Evolutionary conservation across 306 rosid species (phyloP).

Genomic region (Prinsepia uniflora): DNA sequence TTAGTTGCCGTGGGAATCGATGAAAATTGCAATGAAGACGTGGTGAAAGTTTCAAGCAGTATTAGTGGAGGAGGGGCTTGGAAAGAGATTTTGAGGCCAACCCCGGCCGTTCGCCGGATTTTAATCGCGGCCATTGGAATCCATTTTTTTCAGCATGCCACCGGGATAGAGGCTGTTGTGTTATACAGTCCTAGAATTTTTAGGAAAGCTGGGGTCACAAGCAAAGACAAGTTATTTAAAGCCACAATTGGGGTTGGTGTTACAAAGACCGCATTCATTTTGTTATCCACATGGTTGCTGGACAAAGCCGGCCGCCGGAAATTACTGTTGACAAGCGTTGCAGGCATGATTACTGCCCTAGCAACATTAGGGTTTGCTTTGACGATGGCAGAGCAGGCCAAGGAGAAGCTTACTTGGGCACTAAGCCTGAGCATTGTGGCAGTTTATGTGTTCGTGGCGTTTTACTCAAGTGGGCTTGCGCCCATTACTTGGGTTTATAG

Average conservation of each 20-base stretch:
- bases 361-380: slow-evolving; percentile 46
- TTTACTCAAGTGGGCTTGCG: slow-evolving; percentile 66
- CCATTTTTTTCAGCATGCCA: slow-evolving; percentile 73
- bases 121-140: slow-evolving; percentile 60
- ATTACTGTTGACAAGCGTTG: slow-evolving; percentile 43
- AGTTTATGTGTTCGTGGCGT: slow-evolving; percentile 47
- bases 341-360: slow-evolving; percentile 48
- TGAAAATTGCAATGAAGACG: slow-evolving; percentile 28
- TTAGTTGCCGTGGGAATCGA: slow-evolving; percentile 53
- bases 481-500: slow-evolving; percentile 81
- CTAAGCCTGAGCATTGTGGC: slow-evolving; percentile 47
- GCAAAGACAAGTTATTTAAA: slow-evolving; percentile 55
- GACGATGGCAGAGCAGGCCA: slow-evolving; percentile 49
- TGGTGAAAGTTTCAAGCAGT: not conserved
- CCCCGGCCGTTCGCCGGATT: slow-evolving; percentile 59
- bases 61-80: slow-evolving; percentile 45
- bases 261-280: slow-evolving; percentile 42
- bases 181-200: slow-evolving; percentile 80
- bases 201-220: slow-evolving; percentile 56
- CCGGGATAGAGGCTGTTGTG: slow-evolving; percentile 78
- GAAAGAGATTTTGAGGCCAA: slow-evolving; percentile 58
- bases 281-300: slow-evolving; percentile 43
- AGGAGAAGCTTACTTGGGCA: slow-evolving; percentile 44
- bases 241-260: slow-evolving; percentile 69
- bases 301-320: slow-evolving; percentile 64